phyloP scores from a whole-genome alignment of 2,329 filamentous ascomycete species.

The Exophiala lecanii-corni region DNA sequence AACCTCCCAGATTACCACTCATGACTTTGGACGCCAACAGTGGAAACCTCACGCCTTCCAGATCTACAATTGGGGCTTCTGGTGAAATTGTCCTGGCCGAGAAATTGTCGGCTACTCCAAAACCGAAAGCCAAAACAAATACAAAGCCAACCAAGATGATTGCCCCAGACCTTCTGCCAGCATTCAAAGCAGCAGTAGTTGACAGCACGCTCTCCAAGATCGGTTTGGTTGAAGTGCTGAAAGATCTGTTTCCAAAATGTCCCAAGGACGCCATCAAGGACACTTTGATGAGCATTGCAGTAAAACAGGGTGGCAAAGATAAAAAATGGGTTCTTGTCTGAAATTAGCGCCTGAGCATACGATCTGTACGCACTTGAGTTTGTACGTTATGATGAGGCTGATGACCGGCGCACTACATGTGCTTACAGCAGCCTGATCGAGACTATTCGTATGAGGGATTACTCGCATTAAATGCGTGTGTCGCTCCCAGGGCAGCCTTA shows the following conservation, averaged over 20 bases:
- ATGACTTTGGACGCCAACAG: constrained; percentile 20
- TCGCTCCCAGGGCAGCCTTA: too few species aligned
- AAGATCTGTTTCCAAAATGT: constrained; percentile 67
- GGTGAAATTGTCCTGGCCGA: background rate
- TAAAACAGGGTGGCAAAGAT: constrained; percentile 58
- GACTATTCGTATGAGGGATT: too few species aligned
- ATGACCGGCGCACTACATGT: too few species aligned
- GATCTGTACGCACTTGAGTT: too few species aligned
- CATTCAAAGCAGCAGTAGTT: constrained; percentile 67
- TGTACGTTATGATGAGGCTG: too few species aligned
- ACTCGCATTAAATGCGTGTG: too few species aligned
- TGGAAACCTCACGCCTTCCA: constrained; percentile 3
- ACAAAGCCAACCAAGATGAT: constrained; percentile 36
- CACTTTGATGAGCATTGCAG: constrained; percentile 63
- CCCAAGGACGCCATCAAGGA: constrained; percentile 67
- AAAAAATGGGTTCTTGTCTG: constrained; percentile 57
- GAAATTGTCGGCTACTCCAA: constrained; percentile 3
- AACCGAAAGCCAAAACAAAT: constrained; percentile 3
- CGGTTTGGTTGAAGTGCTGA: constrained; percentile 69
- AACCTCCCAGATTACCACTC: constrained; percentile 28
- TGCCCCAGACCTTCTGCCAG: constrained; percentile 55
- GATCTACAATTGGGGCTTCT: background rate
- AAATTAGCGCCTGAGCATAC: constrained; percentile 9
- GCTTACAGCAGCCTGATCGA: too few species aligned
- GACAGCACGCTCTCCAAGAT: constrained; percentile 69